Conservation (phyloP, 306 rosid species). For the Calophaca sinica region DNA sequence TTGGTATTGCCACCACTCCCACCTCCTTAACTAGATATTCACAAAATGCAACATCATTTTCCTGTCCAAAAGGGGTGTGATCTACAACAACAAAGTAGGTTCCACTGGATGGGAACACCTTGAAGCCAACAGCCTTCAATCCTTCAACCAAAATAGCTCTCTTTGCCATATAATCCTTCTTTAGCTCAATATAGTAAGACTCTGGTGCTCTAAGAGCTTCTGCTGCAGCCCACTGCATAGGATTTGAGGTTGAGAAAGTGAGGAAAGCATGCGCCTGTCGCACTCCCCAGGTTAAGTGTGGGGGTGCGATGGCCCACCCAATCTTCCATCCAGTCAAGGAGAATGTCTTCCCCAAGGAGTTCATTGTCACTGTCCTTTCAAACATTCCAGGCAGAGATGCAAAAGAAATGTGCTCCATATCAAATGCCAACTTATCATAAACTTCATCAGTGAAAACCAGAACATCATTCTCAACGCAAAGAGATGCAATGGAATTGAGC, state of each 20-base stretch:
- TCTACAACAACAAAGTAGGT: conserved; percentile 92
- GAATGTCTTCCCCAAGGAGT: conserved; percentile 91
- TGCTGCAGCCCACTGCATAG: conserved; percentile 94
- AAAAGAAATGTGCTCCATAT: conserved; percentile 84
- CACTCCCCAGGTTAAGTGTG: conserved; percentile 83
- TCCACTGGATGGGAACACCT: conserved; percentile 85
- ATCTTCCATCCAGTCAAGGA: conserved; percentile 96
- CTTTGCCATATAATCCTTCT: conserved; percentile 77
- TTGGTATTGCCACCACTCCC: conserved; percentile 95
- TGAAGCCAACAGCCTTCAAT: conserved; percentile 80
- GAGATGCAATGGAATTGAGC: conserved; percentile 71
- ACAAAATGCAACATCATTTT: conserved; percentile 81
- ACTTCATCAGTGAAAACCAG: conserved; percentile 86
- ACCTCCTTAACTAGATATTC: conserved; percentile 91
- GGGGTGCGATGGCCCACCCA: conserved; percentile 90
- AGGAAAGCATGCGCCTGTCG: conserved; percentile 74
- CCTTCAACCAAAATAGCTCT: conserved; percentile 88
- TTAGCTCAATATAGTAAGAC: conserved; percentile 75
- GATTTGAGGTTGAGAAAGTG: conserved; percentile 83
- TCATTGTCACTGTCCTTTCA: conserved; percentile 86
- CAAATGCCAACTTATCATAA: conserved; percentile 90
- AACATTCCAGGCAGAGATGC: conserved; percentile 94
- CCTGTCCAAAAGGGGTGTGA: conserved; percentile 91
- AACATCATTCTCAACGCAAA: conserved; percentile 89
- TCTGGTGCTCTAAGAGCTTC: conserved; percentile 91